Base-by-base conservation (phyloP, 352 stramenopile genomes). In the Globisporangium canariense region DNA sequence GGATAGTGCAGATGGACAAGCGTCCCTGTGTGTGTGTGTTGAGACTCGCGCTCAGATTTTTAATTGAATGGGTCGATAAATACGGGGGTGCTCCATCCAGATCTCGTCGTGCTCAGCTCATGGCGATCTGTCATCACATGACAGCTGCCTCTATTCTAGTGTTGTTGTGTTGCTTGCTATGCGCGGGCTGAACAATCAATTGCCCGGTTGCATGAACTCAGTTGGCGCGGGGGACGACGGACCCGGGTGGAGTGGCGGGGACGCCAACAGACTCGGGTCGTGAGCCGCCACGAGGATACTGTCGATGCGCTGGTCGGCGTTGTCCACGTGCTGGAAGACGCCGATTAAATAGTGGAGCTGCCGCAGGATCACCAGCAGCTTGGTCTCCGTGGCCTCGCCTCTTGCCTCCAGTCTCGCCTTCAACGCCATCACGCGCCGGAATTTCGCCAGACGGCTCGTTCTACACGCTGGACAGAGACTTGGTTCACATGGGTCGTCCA, bases 341-440 rank as follows among this genome's bases (percentile, higher is more conserved):
- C 78, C 75, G 28, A 86, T 75, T 47, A 91, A 71, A 66, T 91
- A 91, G 68, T 91, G 82, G 46, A 91, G 71, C 64, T 91, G 82
- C 4, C 82, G 77, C 54, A 91, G 49, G 43, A 91, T 54, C 59
- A 83, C 73, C 25, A 91, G 64, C 68, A 89, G 56, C 30, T 69
- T 60, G n/a, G n/a, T 52, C 30, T 81, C 69, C 9, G 73, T 74
- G 41, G 71, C 71, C 30, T 83, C 67, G 9, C 67, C 65, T 16
- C 71, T 66, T n/a, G 66, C 61, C 67, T 82, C 76, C 49, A 82
- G 61, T 46, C 69, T 66, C 22, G 69, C 69, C 65, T 85, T 89
- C 16, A 89, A 55, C 4, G 75, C 70, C 81, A 90, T 87, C 16
- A 78, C 86, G 14, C 72, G 71, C 3, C 73, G 77, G 64, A 89